phyloP scores from a whole-genome alignment of 2,329 filamentous ascomycete species.

The Neofusicoccum cordaticola region DNA sequence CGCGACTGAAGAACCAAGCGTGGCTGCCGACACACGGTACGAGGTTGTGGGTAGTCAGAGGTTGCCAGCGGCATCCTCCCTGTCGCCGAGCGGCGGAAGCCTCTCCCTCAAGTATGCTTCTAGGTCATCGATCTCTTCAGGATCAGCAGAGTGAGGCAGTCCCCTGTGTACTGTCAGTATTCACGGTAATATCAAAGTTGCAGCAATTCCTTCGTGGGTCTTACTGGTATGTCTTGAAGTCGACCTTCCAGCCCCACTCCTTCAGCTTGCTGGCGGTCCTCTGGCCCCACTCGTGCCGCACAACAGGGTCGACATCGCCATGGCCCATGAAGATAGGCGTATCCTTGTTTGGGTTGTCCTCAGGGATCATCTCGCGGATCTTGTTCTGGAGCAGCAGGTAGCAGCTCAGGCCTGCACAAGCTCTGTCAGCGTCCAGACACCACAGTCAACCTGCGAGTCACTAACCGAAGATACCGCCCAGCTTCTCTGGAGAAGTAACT shows the following conservation, averaged over 20 bases:
- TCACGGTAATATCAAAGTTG: not conserved
- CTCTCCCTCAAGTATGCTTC: conserved; percentile 60
- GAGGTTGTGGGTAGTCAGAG: conserved; percentile 8
- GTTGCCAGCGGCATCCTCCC: conserved; percentile 20
- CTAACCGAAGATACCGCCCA: conserved; percentile 76
- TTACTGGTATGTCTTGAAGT: conserved; percentile 73
- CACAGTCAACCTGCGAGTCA: not conserved
- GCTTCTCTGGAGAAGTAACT: conserved; percentile 67
- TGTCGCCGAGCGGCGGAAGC: conserved; percentile 48
- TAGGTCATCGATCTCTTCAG: conserved; percentile 77
- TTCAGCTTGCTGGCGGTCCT: conserved; percentile 65
- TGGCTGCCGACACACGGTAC: not conserved
- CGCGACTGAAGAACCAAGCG: not conserved
- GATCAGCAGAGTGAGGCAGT: conserved; percentile 72
- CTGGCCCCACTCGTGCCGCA: conserved; percentile 66
- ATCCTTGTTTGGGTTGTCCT: conserved; percentile 60
- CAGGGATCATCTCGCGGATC: conserved; percentile 49
- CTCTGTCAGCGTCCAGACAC: not conserved
- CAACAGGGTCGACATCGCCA: conserved; percentile 72
- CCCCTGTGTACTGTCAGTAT: conserved; percentile 44
- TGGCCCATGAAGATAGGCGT: conserved; percentile 90
- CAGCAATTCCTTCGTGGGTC: conserved; percentile 28
- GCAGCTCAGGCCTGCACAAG: conserved; percentile 59
- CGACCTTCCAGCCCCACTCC: conserved; percentile 68
- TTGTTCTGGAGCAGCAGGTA: conserved; percentile 73